Base-by-base conservation (phyloP, 2,329 filamentous ascomycete genomes). In the Fusarium nygamai region DNA sequence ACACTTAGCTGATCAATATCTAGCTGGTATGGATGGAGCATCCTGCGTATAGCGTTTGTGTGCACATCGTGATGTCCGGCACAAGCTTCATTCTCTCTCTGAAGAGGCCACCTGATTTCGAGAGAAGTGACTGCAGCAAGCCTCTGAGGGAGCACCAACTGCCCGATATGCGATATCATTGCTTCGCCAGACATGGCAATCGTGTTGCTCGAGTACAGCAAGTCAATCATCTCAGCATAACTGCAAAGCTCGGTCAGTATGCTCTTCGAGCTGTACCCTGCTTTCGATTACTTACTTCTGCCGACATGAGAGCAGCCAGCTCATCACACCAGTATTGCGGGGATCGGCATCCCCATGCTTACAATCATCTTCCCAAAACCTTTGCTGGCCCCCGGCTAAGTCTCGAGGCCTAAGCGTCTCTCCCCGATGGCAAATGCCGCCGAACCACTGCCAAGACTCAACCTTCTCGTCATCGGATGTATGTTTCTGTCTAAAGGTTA, bases 291-390 rank as follows among this genome's bases (percentile, higher is more conserved):
- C 46, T 31, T n/a, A 69, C 64, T 69, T 69, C n/a, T 69, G 66
- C 3, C 66, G 66, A 50, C 64, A 69, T 3, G 66, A 69, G 2
- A 69, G 43, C 13, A 69, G 48, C 66, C 66, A 69, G 0, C 66
- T 22, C 20, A 63, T 57, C 2, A 50, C 22, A 5, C 64, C 43
- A 11, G 39, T 20, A 3, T 14, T 19, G 2, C 29, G 24, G 22
- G 31, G 11, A 17, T 36, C 16, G 1, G 6, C 1, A 11, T n/a
- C 13, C 5, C 22, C 33, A 38, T 20, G 5, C 12, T 24, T 22
- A 9, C 66, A 69, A 13, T 31, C 24, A 10, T 68, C 54, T 17
- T 16, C 22, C 63, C 65, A 61, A 36, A 65, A 31, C 20, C 46
- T 48, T 31, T 48, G 27, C 27, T 48, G 46, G 4, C 20, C 46